These are phyloP conservation scores for Exophiala aquamarina DNA, from an alignment of 2,329 filamentous ascomycete species.

Conservation along the genomic window DNA sequence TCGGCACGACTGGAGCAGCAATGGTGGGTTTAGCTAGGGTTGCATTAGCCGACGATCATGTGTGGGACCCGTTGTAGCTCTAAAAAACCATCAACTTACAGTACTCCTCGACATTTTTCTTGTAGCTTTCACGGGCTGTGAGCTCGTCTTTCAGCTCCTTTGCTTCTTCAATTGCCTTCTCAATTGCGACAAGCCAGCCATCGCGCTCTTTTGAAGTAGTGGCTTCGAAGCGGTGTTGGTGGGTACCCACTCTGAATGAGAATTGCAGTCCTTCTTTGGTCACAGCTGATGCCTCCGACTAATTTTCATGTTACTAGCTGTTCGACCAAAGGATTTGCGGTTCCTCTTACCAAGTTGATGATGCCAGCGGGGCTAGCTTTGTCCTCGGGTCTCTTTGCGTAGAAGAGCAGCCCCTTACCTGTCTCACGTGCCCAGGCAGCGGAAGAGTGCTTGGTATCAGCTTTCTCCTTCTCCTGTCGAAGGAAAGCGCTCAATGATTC, in stretches of 20 bases:
- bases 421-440: constrained; percentile 90
- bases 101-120: constrained; percentile 74
- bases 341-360: constrained; percentile 72
- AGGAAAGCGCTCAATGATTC: constrained; percentile 76
- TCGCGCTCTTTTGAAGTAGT: constrained; percentile 73
- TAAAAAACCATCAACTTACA: constrained; percentile 45
- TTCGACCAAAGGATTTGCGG: constrained; percentile 52
- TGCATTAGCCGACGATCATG: constrained; percentile 29
- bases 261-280: constrained; percentile 80
- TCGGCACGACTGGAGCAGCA: constrained; percentile 32
- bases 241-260: constrained; percentile 76
- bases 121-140: constrained; percentile 81
- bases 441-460: constrained; percentile 69
- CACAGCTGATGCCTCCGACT: constrained; percentile 70
- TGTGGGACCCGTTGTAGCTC: constrained; percentile 4
- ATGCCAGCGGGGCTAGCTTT: constrained; percentile 79
- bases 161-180: constrained; percentile 79
- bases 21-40: constrained; percentile 44
- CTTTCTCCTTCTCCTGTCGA: constrained; percentile 90
- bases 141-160: constrained; percentile 76
- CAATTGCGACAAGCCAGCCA: constrained; percentile 84
- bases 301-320: constrained; percentile 13
- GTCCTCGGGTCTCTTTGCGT: constrained; percentile 78
- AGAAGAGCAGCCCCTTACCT: constrained; percentile 92
- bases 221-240: constrained; percentile 95